Percentiles rank a stretch among this genome's conserved stretches.
Conservation (phyloP, 768 basidiomycete genomes). For the Pleurotus tuoliensis region DNA sequence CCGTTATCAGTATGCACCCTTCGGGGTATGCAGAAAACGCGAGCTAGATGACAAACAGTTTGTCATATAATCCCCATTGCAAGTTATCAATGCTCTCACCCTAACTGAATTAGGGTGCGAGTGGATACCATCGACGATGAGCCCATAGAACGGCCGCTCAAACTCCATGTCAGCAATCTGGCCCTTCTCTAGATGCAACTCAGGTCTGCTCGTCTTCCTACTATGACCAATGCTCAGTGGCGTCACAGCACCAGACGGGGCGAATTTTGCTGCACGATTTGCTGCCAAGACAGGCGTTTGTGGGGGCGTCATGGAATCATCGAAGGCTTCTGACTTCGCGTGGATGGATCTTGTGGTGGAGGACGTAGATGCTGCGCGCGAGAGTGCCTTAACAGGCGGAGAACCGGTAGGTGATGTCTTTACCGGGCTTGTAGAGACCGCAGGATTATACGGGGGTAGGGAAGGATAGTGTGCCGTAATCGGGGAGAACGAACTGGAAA, state of each 20-base stretch:
- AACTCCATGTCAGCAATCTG: conserved; percentile 50
- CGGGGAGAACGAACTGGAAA: conserved; percentile 38
- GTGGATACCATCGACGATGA: conserved; percentile 91
- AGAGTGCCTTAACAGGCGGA: conserved; percentile 14
- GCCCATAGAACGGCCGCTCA: conserved; percentile 75
- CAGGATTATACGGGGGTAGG: conserved; percentile 1
- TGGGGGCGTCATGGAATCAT: conserved; percentile 55
- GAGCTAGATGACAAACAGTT: conserved; percentile 39
- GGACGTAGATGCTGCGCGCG: neutral
- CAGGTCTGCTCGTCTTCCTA: conserved; percentile 25
- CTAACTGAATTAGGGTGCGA: conserved; percentile 88
- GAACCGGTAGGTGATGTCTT: conserved; percentile 1
- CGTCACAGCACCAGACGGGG: conserved; percentile 16
- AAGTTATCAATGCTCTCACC: conserved; percentile 36
- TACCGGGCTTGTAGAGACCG: neutral
- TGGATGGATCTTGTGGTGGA: conserved; percentile 3
- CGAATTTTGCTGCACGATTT: conserved; percentile 9
- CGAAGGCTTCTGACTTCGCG: conserved; percentile 55
- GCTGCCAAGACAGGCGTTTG: conserved; percentile 35
- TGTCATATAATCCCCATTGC: no score
- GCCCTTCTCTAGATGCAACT: conserved; percentile 44
- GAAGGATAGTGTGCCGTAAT: conserved; percentile 10
- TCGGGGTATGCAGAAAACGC: conserved; percentile 83
- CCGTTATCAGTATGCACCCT: conserved; percentile 86
- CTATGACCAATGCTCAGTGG: conserved; percentile 17